Evolutionary conservation across 2,329 filamentous ascomycete species (phyloP).

Genomic region (Epichloe gansuensis): DNA sequence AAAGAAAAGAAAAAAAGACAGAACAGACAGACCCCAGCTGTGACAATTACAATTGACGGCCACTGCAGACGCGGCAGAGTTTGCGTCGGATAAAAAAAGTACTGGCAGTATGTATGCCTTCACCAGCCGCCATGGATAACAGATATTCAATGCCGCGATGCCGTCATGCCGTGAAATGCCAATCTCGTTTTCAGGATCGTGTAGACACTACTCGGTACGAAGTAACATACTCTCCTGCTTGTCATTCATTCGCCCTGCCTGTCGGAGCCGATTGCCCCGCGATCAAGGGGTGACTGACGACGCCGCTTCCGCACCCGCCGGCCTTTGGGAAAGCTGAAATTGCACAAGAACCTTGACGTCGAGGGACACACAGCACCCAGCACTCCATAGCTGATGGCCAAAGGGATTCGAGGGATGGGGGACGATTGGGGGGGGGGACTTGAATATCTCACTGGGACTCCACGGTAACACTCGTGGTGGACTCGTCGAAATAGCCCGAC

Average conservation of each 20-base stretch:
- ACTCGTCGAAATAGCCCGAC: background rate
- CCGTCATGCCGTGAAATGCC: background rate
- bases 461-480: background rate
- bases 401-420: background rate
- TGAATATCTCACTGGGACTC: background rate
- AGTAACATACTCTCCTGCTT: background rate
- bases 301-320: conserved; percentile 3
- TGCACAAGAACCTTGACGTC: background rate
- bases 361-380: background rate
- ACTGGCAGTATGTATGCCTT: too few species aligned
- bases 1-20: too few species aligned
- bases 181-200: background rate
- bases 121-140: too few species aligned
- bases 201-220: background rate
- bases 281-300: background rate
- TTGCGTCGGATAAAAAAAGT: too few species aligned
- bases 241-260: background rate
- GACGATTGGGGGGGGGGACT: background rate
- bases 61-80: too few species aligned
- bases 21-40: too few species aligned
- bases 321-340: background rate
- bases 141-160: too few species aligned
- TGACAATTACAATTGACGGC: too few species aligned
- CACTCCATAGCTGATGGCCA: background rate
- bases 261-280: conserved; percentile 5